Evolutionary conservation across 2,329 filamentous ascomycete species (phyloP).

Genomic region (Penicillium sp.): DNA sequence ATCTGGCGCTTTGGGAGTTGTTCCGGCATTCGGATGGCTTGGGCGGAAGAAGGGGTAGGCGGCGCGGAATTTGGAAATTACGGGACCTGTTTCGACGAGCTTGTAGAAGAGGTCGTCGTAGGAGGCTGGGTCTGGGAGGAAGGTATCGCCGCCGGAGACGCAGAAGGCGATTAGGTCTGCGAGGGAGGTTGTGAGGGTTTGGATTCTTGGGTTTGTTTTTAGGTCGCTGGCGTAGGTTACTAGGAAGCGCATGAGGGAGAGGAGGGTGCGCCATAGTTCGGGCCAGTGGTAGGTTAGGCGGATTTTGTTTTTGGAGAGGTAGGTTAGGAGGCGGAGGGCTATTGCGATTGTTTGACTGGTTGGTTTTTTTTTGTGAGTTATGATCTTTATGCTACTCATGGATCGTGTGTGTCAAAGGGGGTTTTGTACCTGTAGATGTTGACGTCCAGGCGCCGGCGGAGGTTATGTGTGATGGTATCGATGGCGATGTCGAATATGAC

Average conservation of each 20-base stretch:
- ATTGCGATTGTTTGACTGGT: conserved; percentile 69
- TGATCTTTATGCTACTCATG: not conserved
- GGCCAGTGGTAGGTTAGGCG: conserved; percentile 90
- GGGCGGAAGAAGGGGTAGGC: conserved; percentile 46
- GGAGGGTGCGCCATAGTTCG: conserved; percentile 84
- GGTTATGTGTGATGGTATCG: conserved; percentile 90
- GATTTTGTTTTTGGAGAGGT: conserved; percentile 75
- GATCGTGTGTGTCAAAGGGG: not conserved
- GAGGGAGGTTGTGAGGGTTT: conserved; percentile 69
- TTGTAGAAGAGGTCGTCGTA: conserved; percentile 99
- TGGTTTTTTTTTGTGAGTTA: conserved; percentile 4
- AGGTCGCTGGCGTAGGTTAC: conserved; percentile 81
- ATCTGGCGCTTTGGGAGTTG: conserved; percentile 18
- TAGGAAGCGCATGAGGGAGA: conserved; percentile 85
- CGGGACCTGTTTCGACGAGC: conserved; percentile 83
- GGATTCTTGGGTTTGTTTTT: conserved; percentile 63
- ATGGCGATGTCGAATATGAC: conserved; percentile 81
- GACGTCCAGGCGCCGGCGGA: conserved; percentile 78
- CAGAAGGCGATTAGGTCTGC: conserved; percentile 80
- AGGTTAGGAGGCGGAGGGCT: conserved; percentile 75
- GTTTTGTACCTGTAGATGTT: conserved; percentile 65
- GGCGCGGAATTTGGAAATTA: conserved; percentile 75
- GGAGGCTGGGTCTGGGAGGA: conserved; percentile 77
- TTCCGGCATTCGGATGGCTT: conserved; percentile 42
- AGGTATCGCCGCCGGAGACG: conserved; percentile 81